A percentile compares a stretch with the other conserved stretches of the same genome.
phyloP scores from a whole-genome alignment of 495 filamentous ascomycete species.

The Aspergillus steynii region DNA sequence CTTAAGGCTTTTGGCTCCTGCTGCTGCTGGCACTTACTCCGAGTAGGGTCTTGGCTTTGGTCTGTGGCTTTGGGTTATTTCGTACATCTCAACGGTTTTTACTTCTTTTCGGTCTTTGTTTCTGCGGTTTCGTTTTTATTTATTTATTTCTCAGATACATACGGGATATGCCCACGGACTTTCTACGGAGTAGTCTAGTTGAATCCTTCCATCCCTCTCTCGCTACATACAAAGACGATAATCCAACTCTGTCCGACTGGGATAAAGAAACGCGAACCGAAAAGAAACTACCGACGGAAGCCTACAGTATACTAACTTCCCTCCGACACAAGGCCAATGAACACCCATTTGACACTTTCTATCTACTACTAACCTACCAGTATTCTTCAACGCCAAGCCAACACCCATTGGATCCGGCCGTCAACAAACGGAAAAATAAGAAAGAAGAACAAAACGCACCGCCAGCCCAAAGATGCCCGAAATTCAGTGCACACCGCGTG shows the following conservation, averaged over 20 bases:
- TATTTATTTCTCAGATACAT: neutral
- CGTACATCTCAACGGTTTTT: neutral
- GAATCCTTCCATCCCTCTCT: neutral
- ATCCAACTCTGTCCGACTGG: neutral
- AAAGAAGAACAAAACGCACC: neutral
- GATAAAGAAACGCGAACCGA: neutral
- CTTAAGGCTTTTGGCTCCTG: too few relatives aligned
- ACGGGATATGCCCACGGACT: too few relatives aligned
- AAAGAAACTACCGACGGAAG: neutral
- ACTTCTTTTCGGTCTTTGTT: neutral
- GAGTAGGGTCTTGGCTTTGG: neutral
- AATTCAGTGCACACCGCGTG: too few relatives aligned
- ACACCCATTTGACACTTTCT: neutral
- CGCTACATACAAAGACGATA: neutral
- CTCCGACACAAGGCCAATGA: neutral
- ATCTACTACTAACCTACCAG: neutral
- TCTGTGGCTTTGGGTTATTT: neutral
- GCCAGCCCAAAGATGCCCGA: neutral
- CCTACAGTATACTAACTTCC: neutral
- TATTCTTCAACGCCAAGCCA: neutral
- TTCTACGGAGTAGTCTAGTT: neutral
- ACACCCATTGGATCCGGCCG: neutral
- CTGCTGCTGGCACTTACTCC: too few relatives aligned
- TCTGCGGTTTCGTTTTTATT: neutral
- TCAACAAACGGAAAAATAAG: neutral